phyloP scores from a whole-genome alignment of 2,329 filamentous ascomycete genomes.

The Monilinia aucupariae region DNA sequence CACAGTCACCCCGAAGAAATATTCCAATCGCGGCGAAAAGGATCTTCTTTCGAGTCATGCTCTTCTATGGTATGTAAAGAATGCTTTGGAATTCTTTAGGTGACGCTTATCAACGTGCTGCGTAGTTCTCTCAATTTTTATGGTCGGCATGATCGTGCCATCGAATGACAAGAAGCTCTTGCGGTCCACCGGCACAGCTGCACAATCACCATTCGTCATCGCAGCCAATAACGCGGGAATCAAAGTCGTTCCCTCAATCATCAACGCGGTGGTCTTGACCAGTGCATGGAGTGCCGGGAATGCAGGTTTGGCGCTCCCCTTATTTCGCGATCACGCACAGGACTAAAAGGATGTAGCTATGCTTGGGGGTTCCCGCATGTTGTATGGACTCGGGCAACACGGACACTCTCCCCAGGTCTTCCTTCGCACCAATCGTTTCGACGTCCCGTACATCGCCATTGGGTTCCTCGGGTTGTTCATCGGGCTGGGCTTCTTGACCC shows the following conservation, averaged over 20 bases:
- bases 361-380: slow-evolving; percentile 51
- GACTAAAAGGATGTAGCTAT: slow-evolving; percentile 40
- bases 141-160: slow-evolving; percentile 51
- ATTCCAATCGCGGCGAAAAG: slow-evolving; percentile 47
- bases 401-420: slow-evolving; percentile 50
- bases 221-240: slow-evolving; percentile 65
- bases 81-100: rapidly evolving
- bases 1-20: slow-evolving; percentile 45
- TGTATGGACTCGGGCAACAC: slow-evolving; percentile 53
- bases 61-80: slow-evolving; percentile 46
- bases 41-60: slow-evolving; percentile 49
- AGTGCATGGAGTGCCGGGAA: slow-evolving; percentile 67
- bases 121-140: slow-evolving; percentile 40
- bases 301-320: slow-evolving; percentile 37
- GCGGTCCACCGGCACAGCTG: slow-evolving; percentile 42
- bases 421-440: slow-evolving; percentile 51
- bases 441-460: slow-evolving; percentile 53
- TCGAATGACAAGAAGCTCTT: slow-evolving; percentile 47
- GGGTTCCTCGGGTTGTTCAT: slow-evolving; percentile 50
- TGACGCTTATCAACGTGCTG: not conserved
- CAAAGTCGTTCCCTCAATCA: slow-evolving; percentile 60
- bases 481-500: slow-evolving; percentile 63
- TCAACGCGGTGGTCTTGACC: slow-evolving; percentile 72
- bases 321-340: too few relatives aligned
- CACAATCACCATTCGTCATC: slow-evolving; percentile 62